Percentiles rank a stretch among this genome's conserved stretches.
Evolutionary conservation across 2,329 filamentous ascomycete species (phyloP).

Genomic region (Epichloe coenophiala): DNA sequence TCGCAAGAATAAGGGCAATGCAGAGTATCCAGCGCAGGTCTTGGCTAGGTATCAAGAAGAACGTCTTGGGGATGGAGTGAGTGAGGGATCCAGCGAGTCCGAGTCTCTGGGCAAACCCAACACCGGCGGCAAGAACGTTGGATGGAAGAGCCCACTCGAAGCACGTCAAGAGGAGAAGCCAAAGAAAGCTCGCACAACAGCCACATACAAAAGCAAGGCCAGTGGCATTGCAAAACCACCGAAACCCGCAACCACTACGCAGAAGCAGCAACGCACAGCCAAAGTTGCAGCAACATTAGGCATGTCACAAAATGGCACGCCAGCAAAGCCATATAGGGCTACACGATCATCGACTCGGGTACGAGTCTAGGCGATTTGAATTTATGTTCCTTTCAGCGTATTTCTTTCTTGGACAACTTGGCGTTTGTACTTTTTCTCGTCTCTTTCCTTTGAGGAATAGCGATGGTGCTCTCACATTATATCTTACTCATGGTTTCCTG

Average conservation of each 20-base stretch:
- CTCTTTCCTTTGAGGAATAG: background rate
- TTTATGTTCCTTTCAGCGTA: background rate
- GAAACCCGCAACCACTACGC: slow-evolving; percentile 8
- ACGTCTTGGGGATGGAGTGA: slow-evolving; percentile 8
- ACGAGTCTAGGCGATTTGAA: slow-evolving; percentile 1
- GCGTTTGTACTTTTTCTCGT: background rate
- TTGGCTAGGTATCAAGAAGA: slow-evolving; percentile 18
- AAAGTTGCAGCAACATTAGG: slow-evolving; percentile 19
- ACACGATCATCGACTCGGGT: slow-evolving; percentile 14
- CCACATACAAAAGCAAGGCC: slow-evolving; percentile 7
- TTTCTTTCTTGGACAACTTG: background rate
- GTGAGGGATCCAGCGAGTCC: background rate
- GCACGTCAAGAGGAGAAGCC: slow-evolving; percentile 14
- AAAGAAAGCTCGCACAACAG: slow-evolving; percentile 11
- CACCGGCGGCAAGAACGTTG: slow-evolving; percentile 17
- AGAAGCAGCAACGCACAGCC: slow-evolving; percentile 15
- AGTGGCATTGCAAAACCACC: slow-evolving; percentile 18
- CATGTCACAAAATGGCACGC: slow-evolving; percentile 22
- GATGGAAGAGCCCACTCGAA: slow-evolving; percentile 21
- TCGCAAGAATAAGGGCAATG: slow-evolving; percentile 20
- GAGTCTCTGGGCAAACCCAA: background rate
- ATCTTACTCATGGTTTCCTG: background rate
- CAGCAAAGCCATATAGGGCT: slow-evolving; percentile 18
- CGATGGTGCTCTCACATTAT: background rate
- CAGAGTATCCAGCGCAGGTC: slow-evolving; percentile 21